Evolutionary conservation across 192 early-diverging fungal genomes (phyloP), one percentile per base, ranked within the genome.

Genomic region (Podila verticillata): DNA sequence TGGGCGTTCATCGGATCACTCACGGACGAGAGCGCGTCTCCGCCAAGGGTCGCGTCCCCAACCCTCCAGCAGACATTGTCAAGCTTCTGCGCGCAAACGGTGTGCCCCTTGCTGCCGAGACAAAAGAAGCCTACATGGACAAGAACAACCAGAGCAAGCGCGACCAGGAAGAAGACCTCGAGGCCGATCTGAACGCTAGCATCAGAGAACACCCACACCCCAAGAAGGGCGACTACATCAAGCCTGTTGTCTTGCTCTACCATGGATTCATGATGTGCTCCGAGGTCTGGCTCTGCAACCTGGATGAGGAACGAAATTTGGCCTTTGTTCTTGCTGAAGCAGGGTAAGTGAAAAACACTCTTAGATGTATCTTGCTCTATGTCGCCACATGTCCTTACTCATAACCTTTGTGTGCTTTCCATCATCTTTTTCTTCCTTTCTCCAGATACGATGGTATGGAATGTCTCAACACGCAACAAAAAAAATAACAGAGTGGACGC

Each of bases 201-300:
- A 32, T 39, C 13, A 24, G 49, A 29, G 60, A 70, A 57, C 7
- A 65, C 8, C 36, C 84, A 48, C 17, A 60, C 8, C 36, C 84
- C 24, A 83, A 66, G 56, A 28, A 57, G 29, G 68, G 49, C n/a
- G 75, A 85, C 10, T 63, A 69, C 12, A 74, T 64, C 44, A 92
- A 86, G n/a, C 97, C 96, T 0, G 95, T 96, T 1, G 96, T 99
- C 17, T 79, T 99, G 32, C 86, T 99, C 9, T 97, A 96, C 89
- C 97, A 99, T 79, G 97, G 95, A 2, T 95, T 99, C 72, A 85
- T 97, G 82, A 96, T 98, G 89, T 95, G 87, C 72, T 95, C 95
- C 0, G 96, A 98, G 59, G 90, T 95, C 28, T 99, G 95, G 92
- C 91, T 98, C 39, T 96, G 94, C 73, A 90, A 91, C 63, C 89